A percentile compares a stretch with the other conserved stretches of the same genome.
Conservation (phyloP, 2,329 filamentous ascomycete genomes). For the Fusarium hainanense region DNA sequence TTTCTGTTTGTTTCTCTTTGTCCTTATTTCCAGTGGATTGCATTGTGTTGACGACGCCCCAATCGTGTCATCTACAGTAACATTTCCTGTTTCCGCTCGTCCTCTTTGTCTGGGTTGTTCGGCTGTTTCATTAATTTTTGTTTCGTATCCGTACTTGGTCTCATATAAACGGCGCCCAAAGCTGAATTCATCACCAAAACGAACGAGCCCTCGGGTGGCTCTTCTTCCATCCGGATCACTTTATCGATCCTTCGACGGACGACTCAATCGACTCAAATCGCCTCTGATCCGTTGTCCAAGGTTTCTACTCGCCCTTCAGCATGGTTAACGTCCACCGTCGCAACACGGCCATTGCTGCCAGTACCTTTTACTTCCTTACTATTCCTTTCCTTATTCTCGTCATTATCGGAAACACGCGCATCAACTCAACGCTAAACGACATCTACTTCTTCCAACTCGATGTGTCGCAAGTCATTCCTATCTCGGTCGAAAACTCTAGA, state of each 20-base stretch:
- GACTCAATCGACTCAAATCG: neutral
- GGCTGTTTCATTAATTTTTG: conserved; percentile 14
- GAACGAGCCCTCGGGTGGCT: conserved; percentile 22
- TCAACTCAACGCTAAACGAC: conserved; percentile 69
- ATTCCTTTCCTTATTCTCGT: conserved; percentile 83
- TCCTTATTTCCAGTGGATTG: conserved; percentile 14
- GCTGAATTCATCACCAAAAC: conserved; percentile 23
- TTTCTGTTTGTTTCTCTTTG: conserved; percentile 16
- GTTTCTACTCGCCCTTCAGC: neutral
- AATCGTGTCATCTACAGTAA: conserved; percentile 3
- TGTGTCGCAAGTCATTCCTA: conserved; percentile 82
- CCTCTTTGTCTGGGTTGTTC: neutral
- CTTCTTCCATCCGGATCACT: neutral
- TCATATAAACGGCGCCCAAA: neutral
- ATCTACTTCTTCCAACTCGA: conserved; percentile 90
- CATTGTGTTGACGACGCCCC: conserved; percentile 8
- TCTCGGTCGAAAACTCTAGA: conserved; percentile 74
- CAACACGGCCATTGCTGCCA: conserved; percentile 72
- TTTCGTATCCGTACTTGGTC: neutral
- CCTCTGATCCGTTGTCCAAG: neutral
- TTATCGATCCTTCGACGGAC: neutral
- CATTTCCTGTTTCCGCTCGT: neutral
- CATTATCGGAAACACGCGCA: conserved; percentile 78
- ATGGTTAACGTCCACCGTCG: conserved; percentile 54
- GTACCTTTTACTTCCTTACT: conserved; percentile 77